phyloP scores from a whole-genome alignment of 768 basidiomycete species.

The Crassisporium funariophilum region DNA sequence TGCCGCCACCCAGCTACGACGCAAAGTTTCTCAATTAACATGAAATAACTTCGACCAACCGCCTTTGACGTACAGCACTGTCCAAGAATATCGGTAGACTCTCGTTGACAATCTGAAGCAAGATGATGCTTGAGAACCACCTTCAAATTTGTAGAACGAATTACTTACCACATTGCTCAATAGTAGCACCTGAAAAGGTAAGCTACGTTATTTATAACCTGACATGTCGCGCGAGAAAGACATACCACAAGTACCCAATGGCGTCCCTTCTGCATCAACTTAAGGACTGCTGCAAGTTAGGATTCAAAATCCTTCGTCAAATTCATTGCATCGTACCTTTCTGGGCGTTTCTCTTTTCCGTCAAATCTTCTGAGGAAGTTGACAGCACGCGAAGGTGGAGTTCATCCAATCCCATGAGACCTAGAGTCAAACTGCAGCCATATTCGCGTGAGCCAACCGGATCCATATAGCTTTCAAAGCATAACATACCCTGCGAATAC shows the following conservation, averaged over 20 bases:
- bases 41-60: neutral
- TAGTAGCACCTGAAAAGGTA: conserved; percentile 64
- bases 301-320: neutral
- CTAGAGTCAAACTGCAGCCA: conserved; percentile 72
- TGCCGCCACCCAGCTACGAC: conserved; percentile 56
- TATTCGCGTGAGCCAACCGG: neutral
- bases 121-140: neutral
- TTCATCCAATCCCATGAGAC: conserved; percentile 92
- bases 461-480: neutral
- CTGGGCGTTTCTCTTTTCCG: conserved; percentile 68
- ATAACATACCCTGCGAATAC: conserved; percentile 84
- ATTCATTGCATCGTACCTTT: conserved; percentile 47
- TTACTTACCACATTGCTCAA: conserved; percentile 81
- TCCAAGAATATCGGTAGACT: conserved; percentile 84
- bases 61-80: conserved; percentile 53
- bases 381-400: conserved; percentile 87
- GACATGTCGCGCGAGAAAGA: conserved; percentile 4
- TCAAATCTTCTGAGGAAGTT: conserved; percentile 73
- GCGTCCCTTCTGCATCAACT: conserved; percentile 62
- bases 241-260: conserved; percentile 94
- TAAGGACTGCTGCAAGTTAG: conserved; percentile 43
- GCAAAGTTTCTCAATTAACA: neutral
- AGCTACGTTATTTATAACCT: neutral
- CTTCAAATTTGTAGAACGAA: neutral
- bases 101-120: conserved; percentile 71